Evolutionary conservation across 225 moss, liverwort and hornwort genomes (phyloP).

Genomic region (Ulota crispa): DNA sequence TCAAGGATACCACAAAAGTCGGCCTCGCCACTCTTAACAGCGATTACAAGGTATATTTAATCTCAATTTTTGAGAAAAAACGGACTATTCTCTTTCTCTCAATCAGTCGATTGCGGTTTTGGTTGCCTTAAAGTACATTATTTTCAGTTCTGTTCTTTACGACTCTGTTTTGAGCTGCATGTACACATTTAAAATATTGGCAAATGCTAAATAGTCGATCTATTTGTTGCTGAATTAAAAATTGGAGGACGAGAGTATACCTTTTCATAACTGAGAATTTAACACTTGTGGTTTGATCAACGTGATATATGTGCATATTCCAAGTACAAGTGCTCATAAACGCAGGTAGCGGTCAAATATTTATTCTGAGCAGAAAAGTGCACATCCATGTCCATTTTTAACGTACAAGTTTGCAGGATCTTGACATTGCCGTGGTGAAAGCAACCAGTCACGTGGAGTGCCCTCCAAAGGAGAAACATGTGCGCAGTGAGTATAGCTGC

Average conservation of each 20-base stretch:
- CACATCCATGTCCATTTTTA: constrained; percentile 11
- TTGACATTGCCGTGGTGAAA: constrained; percentile 99
- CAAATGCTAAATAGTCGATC: background rate
- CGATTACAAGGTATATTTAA: constrained; percentile 47
- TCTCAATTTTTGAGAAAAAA: background rate
- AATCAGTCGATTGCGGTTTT: background rate
- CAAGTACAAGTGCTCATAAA: background rate
- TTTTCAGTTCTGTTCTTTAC: background rate
- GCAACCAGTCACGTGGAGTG: constrained; percentile 98
- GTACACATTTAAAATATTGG: background rate
- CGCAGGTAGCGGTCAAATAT: background rate
- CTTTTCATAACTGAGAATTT: background rate
- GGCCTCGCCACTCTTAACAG: constrained; percentile 59
- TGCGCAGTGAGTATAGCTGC: constrained; percentile 78
- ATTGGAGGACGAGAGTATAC: background rate
- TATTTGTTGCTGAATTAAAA: background rate
- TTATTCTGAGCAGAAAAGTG: background rate
- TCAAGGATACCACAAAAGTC: constrained; percentile 59
- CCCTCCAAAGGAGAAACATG: constrained; percentile 97
- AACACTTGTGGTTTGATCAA: background rate
- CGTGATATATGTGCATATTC: background rate
- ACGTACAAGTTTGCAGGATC: constrained; percentile 60
- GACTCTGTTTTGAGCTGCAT: background rate
- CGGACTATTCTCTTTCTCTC: background rate
- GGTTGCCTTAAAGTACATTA: background rate